Conservation (phyloP, 2,329 filamentous ascomycete species). For the Fusarium hostae region DNA sequence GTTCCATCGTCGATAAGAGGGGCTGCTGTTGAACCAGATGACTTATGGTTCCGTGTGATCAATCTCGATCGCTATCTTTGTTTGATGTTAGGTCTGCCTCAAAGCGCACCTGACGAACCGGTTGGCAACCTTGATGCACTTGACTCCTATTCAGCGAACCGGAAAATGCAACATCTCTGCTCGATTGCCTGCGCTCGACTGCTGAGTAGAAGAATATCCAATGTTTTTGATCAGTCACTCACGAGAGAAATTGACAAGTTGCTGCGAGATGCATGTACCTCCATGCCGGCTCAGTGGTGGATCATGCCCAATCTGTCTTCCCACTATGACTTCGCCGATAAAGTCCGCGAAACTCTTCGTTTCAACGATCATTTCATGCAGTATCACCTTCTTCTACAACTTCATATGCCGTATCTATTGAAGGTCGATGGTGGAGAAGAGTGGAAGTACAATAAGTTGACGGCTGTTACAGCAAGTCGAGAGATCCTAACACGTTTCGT, state of each 20-base stretch:
- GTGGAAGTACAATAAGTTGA: slow-evolving; percentile 59
- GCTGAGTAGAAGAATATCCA: slow-evolving; percentile 57
- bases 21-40: slow-evolving; percentile 45
- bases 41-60: slow-evolving; percentile 60
- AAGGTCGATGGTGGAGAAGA: slow-evolving; percentile 48
- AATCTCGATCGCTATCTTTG: slow-evolving; percentile 59
- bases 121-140: slow-evolving; percentile 48
- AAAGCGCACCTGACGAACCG: slow-evolving; percentile 52
- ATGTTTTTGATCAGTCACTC: slow-evolving; percentile 39
- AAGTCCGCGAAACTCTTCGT: slow-evolving; percentile 44
- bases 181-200: slow-evolving; percentile 56
- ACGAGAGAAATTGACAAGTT: slow-evolving; percentile 58
- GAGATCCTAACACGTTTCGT: slow-evolving; percentile 61
- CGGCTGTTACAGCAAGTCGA: slow-evolving; percentile 59
- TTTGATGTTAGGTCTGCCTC: slow-evolving; percentile 59
- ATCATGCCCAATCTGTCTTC: slow-evolving; percentile 43
- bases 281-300: slow-evolving; percentile 62
- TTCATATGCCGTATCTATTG: slow-evolving; percentile 66
- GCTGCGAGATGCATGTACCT: slow-evolving; percentile 55
- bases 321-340: slow-evolving; percentile 23
- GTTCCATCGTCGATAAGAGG: slow-evolving; percentile 16
- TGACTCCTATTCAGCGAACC: slow-evolving; percentile 50
- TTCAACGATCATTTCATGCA: slow-evolving; percentile 62
- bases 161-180: slow-evolving; percentile 58
- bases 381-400: slow-evolving; percentile 60